Evolutionary conservation across 202 grass and related monocot species (phyloP).

Genomic region (Saccharum hybrid): DNA sequence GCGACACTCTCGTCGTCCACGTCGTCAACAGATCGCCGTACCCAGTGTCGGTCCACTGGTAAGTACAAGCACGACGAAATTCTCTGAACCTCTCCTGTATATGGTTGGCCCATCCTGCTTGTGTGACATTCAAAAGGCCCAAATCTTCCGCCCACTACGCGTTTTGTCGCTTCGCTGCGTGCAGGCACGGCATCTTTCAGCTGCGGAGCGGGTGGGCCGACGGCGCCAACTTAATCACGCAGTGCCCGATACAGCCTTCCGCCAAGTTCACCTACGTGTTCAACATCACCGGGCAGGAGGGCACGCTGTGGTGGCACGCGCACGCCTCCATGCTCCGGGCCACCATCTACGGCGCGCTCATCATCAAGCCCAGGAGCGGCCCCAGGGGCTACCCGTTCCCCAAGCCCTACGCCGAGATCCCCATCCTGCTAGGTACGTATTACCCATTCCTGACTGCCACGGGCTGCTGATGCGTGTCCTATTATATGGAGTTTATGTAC

Average conservation of each 20-base stretch:
- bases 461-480: no score
- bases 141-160: no score
- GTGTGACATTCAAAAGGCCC: no score
- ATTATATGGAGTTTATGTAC: no score
- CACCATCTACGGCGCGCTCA: conserved; percentile 63
- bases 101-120: no score
- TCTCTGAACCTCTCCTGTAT: no score
- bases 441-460: no score
- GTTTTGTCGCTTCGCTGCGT: no score
- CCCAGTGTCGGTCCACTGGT: conserved; percentile 68
- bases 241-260: conserved; percentile 55
- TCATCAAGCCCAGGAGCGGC: conserved; percentile 47
- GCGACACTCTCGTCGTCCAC: conserved; percentile 62
- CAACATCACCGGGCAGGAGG: no score
- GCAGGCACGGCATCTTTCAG: conserved; percentile 74
- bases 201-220: conserved; percentile 57
- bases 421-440: conserved; percentile 49
- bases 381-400: conserved; percentile 50
- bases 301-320: no score
- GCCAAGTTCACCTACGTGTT: conserved; percentile 49
- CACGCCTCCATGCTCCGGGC: conserved; percentile 55
- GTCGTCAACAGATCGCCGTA: conserved; percentile 69
- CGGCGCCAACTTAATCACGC: conserved; percentile 70
- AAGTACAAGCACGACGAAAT: not conserved
- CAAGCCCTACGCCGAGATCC: conserved; percentile 46